These are phyloP conservation scores for Termitomyces sp. DNA, from an alignment of 768 basidiomycete species.

Conservation along the genomic window DNA sequence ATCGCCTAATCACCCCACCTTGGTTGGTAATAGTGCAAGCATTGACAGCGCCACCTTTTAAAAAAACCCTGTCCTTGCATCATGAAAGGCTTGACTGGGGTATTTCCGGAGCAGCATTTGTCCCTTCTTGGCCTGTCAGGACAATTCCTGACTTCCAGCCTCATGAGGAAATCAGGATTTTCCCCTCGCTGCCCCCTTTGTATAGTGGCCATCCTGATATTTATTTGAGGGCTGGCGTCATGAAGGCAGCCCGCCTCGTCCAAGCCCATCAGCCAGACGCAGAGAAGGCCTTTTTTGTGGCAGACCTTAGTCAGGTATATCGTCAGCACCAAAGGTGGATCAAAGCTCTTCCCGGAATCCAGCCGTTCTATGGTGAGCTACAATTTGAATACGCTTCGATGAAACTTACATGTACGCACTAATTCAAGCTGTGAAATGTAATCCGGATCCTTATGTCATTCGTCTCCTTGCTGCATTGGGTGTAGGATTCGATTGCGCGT, in stretches of 20 bases:
- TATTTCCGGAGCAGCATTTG: slow-evolving; percentile 26
- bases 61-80: slow-evolving; percentile 26
- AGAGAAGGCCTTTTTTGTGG: slow-evolving; percentile 95
- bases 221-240: slow-evolving; percentile 71
- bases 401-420: slow-evolving; percentile 3
- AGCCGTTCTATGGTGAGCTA: slow-evolving; percentile 85
- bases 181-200: slow-evolving; percentile 63
- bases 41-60: slow-evolving; percentile 28
- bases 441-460: slow-evolving; percentile 93
- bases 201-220: slow-evolving; percentile 66
- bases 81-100: slow-evolving; percentile 47
- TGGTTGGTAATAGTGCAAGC: slow-evolving; percentile 50
- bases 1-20: slow-evolving; percentile 12
- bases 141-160: slow-evolving; percentile 12
- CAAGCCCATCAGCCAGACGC: slow-evolving; percentile 62
- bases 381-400: background rate
- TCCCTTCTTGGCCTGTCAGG: slow-evolving; percentile 50
- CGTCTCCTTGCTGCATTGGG: slow-evolving; percentile 88
- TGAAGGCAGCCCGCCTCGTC: slow-evolving; percentile 51
- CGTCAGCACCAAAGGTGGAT: slow-evolving; percentile 82
- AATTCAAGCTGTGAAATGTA: slow-evolving; percentile 87
- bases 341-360: slow-evolving; percentile 70
- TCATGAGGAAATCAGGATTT: slow-evolving; percentile 34
- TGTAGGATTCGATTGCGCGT: slow-evolving; percentile 95
- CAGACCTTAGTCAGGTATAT: slow-evolving; percentile 86